A percentile compares a stretch with the other conserved stretches of the same genome.
These are phyloP conservation scores for Alternaria sp. DNA, from an alignment of 2,329 filamentous ascomycete species.

Conservation along the genomic window DNA sequence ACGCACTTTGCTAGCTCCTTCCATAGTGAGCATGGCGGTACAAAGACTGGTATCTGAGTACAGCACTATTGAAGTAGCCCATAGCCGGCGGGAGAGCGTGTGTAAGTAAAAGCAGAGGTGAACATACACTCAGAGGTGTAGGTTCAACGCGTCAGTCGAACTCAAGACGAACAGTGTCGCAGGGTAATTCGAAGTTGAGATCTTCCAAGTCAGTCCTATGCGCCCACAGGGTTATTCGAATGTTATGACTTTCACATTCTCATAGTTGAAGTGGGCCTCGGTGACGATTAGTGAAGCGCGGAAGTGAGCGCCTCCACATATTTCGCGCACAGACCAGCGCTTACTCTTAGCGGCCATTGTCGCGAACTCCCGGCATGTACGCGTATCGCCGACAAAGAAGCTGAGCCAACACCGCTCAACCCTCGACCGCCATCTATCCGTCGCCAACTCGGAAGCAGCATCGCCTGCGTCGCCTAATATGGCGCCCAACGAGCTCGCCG, in stretches of 20 bases:
- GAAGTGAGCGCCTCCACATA: constrained; percentile 1
- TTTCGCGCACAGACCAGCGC: constrained; percentile 1
- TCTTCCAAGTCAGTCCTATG: too few relatives aligned
- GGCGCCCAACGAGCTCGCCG: constrained; percentile 41
- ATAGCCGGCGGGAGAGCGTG: too few relatives aligned
- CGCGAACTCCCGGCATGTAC: constrained; percentile 14
- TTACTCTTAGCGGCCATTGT: constrained; percentile 10
- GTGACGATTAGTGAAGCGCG: constrained; percentile 12
- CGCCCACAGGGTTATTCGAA: too few relatives aligned
- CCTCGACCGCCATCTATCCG: constrained; percentile 5
- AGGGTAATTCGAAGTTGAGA: too few relatives aligned
- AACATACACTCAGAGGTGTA: too few relatives aligned
- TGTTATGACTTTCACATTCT: neutral
- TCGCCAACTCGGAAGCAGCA: constrained; percentile 28
- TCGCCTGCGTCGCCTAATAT: constrained; percentile 36
- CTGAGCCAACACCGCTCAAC: constrained; percentile 2
- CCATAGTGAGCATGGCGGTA: too few relatives aligned
- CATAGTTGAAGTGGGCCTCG: neutral
- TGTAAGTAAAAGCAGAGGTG: too few relatives aligned
- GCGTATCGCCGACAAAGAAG: constrained; percentile 8
- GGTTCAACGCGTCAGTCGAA: too few relatives aligned
- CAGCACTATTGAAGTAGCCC: too few relatives aligned
- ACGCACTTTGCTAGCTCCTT: too few relatives aligned
- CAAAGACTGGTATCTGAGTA: too few relatives aligned
- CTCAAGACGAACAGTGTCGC: too few relatives aligned